These are phyloP conservation scores for Cynara cardunculus DNA, from an alignment of 129 eudicot genomes.

Conservation along the genomic window DNA sequence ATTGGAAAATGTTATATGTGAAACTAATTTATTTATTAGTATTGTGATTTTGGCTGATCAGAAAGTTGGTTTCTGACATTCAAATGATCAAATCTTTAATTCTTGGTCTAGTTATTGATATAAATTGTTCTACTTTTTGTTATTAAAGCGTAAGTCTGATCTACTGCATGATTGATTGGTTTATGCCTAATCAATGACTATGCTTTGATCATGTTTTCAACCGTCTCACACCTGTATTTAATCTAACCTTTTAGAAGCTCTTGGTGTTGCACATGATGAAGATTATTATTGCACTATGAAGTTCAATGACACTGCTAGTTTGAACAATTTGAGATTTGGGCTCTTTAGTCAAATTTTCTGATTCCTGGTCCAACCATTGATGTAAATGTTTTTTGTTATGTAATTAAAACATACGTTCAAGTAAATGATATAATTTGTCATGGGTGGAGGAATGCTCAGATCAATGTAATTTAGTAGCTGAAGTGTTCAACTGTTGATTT, in stretches of 20 bases:
- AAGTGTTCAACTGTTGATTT: conserved; percentile 10
- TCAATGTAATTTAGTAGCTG: neutral
- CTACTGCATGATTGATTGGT: neutral
- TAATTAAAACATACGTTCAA: neutral
- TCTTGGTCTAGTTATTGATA: neutral
- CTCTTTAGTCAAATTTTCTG: neutral
- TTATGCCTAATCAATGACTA: neutral
- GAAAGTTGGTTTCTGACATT: neutral
- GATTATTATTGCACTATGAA: neutral
- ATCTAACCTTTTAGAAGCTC: neutral
- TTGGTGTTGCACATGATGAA: conserved; percentile 4
- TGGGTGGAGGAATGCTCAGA: neutral
- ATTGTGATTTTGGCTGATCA: neutral
- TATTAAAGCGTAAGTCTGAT: neutral
- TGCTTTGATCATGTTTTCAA: neutral
- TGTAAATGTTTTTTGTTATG: neutral
- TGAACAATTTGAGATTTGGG: neutral
- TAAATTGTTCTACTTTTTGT: neutral
- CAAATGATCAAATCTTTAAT: neutral
- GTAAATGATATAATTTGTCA: neutral
- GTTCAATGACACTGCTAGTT: neutral
- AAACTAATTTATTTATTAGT: neutral
- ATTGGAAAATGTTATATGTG: neutral
- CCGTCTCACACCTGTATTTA: neutral
- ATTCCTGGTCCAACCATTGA: conserved; percentile 3